phyloP scores from a whole-genome alignment of 768 basidiomycete species.

The Boletus vinaceobasis region DNA sequence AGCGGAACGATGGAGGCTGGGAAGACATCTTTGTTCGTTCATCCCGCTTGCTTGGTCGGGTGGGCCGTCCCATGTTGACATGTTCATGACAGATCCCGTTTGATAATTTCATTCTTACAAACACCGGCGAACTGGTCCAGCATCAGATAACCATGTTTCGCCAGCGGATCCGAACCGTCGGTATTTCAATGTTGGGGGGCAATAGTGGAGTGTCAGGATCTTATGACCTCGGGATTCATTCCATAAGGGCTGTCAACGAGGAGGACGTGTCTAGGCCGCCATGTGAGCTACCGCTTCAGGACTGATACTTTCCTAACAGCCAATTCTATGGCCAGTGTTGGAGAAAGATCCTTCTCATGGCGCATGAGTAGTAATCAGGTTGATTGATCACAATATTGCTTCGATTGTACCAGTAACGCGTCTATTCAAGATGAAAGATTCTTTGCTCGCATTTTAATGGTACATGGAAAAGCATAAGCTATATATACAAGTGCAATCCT shows the following conservation, averaged over 20 bases:
- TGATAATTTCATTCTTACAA: slow-evolving; percentile 68
- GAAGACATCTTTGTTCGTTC: slow-evolving; percentile 75
- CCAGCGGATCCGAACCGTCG: slow-evolving; percentile 74
- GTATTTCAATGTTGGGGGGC: slow-evolving; percentile 84
- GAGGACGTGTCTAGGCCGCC: slow-evolving; percentile 47
- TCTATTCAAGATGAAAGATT: slow-evolving; percentile 1
- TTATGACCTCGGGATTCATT: slow-evolving; percentile 82
- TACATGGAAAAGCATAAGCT: slow-evolving; percentile 15
- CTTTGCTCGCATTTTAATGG: slow-evolving; percentile 1
- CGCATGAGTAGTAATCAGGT: slow-evolving; percentile 11
- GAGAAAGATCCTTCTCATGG: slow-evolving; percentile 28
- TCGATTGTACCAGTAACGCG: background rate
- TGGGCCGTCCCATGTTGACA: background rate
- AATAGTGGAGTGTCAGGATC: slow-evolving; percentile 69
- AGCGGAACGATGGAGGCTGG: slow-evolving; percentile 63
- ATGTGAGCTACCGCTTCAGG: slow-evolving; percentile 22
- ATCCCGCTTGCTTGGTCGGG: background rate
- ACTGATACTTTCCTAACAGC: background rate
- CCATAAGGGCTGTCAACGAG: slow-evolving; percentile 77
- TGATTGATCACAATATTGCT: background rate
- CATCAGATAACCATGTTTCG: slow-evolving; percentile 74
- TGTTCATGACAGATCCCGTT: slow-evolving; percentile 67
- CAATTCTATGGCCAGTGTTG: slow-evolving; percentile 7
- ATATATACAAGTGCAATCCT: slow-evolving; percentile 25
- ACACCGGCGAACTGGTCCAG: slow-evolving; percentile 65